Evolutionary conservation across 1,284 basidiomycete genomes (phyloP), one percentile per base, ranked within the genome.

Genomic region (Puccinia sorghi): DNA sequence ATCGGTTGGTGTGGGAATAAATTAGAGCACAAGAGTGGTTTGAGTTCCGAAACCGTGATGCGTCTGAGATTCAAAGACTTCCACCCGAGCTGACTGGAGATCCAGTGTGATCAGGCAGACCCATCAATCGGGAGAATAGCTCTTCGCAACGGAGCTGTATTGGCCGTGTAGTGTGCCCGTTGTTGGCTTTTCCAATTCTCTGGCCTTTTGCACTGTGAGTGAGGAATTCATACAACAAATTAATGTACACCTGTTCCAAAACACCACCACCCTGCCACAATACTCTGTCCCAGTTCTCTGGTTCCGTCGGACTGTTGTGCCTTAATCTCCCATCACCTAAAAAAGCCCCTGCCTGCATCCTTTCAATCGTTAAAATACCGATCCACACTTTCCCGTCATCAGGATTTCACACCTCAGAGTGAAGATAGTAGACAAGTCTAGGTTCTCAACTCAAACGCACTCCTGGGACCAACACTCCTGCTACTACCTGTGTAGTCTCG

Each of bases 11-110:
- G 32, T 39, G 37, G 57, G 57, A 61, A 61, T 13, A 61, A 37
- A 61, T 61, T 32, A 32, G 57, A 61, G 39, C 39, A 61, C 11
- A 32, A 61, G 17, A 37, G 17, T 50, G 17, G 48, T 15, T 61
- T 61, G 12, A 61, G 57, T 27, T 61, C 57, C 57, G 57, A 39
- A 61, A 61, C 57, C 57, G 57, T 32, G 57, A 61, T 39, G 57
- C 17, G 57, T 59, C 56, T 59, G 56, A 27, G 13, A 46, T 46
- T 13, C 48, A 50, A 50, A 61, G 56, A 32, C 27, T n/a, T 27
- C 56, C 27, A 59, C 8, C 20, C 32, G 57, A 6, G 57, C 57
- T 61, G 57, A 61, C 56, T 61, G 57, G 56, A 37, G 56, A 37
- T 32, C 27, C 7, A 59, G 56, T 59, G 56, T 59, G 56, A 27